Evolutionary conservation across 2,329 filamentous ascomycete species (phyloP).

Genomic region (Penicillium polonicum): DNA sequence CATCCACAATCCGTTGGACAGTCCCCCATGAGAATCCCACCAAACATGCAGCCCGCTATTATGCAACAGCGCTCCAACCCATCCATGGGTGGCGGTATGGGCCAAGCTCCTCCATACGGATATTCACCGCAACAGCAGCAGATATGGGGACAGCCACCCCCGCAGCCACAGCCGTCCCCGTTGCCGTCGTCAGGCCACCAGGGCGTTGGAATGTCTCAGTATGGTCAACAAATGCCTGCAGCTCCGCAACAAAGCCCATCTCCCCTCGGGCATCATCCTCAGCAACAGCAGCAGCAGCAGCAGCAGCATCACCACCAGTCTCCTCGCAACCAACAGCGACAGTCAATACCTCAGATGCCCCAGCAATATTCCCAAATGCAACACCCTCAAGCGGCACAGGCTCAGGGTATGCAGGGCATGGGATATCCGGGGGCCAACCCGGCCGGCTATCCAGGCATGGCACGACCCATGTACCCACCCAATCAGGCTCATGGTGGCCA

Average conservation of each 20-base stretch:
- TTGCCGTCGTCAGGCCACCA: constrained; percentile 43
- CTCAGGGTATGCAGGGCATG: constrained; percentile 31
- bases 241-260: constrained; percentile 41
- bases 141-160: constrained; percentile 64
- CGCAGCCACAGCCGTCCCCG: constrained; percentile 63
- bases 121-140: constrained; percentile 64
- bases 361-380: constrained; percentile 38
- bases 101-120: constrained; percentile 51
- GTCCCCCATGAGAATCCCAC: constrained; percentile 69
- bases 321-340: constrained; percentile 43
- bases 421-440: constrained; percentile 35
- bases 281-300: constrained; percentile 34
- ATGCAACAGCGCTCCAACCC: constrained; percentile 66
- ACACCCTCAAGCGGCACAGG: constrained; percentile 36
- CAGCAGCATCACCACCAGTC: constrained; percentile 43
- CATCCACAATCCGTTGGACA: constrained; percentile 71
- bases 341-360: constrained; percentile 38
- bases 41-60: constrained; percentile 58
- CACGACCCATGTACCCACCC: constrained; percentile 40
- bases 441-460: constrained; percentile 36
- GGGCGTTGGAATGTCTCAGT: constrained; percentile 42
- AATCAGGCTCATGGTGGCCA: constrained; percentile 36
- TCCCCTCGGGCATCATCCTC: constrained; percentile 32
- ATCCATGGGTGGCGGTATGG: constrained; percentile 51
- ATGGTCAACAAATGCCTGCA: constrained; percentile 41